Evolutionary conservation across 2,329 filamentous ascomycete genomes (phyloP).

Genomic region (Chalara sp.): DNA sequence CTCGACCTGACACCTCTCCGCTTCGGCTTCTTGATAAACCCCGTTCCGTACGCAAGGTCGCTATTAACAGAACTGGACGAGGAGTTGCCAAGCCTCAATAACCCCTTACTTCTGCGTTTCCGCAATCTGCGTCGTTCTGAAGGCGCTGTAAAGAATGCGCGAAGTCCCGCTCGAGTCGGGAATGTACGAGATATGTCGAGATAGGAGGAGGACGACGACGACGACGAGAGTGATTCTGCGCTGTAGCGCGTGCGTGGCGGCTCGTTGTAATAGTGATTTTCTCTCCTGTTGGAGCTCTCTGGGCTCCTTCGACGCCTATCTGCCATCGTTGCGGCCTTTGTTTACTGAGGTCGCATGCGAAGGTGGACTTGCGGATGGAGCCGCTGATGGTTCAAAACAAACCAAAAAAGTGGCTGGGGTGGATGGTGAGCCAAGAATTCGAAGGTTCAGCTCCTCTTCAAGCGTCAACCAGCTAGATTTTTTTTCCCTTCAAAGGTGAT

Average conservation of each 20-base stretch:
- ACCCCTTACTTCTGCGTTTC: constrained; percentile 40
- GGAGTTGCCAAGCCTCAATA: constrained; percentile 54
- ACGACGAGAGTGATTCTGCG: constrained; percentile 9
- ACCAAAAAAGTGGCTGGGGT: constrained; percentile 4
- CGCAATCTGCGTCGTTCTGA: constrained; percentile 43
- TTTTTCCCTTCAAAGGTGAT: no score
- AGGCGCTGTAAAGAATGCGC: constrained; percentile 56
- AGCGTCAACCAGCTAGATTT: no score
- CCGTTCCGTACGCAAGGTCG: constrained; percentile 61
- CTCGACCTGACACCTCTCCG: constrained; percentile 18
- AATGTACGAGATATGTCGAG: constrained; percentile 60
- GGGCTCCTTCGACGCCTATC: constrained; percentile 20
- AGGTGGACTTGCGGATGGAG: no score
- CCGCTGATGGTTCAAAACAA: background rate
- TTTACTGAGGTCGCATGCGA: no score
- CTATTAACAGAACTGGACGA: constrained; percentile 63
- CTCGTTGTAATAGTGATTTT: constrained; percentile 15
- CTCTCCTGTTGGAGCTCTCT: constrained; percentile 13
- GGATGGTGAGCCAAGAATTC: background rate
- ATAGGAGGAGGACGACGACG: constrained; percentile 20
- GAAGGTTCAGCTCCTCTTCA: no score
- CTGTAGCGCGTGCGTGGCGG: constrained; percentile 14
- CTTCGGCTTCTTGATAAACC: constrained; percentile 34
- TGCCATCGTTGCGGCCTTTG: constrained; percentile 19
- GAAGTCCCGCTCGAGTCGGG: constrained; percentile 44